Conservation (phyloP, 352 stramenopile species). For the Halophytophthora polymorphica region DNA sequence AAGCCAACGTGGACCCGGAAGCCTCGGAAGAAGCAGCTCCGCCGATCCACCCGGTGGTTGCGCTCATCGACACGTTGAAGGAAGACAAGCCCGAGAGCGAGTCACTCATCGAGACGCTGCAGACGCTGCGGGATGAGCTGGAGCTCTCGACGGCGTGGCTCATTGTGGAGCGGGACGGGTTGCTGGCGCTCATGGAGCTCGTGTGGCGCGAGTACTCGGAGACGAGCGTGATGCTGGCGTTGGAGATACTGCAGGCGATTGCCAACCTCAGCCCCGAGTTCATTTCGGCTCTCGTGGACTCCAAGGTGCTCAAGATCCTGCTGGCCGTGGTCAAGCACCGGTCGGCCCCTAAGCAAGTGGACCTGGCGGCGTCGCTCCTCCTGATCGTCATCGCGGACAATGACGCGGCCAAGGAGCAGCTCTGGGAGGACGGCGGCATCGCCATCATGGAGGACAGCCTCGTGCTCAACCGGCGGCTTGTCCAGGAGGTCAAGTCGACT, state of each 20-base stretch:
- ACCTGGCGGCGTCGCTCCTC: slow-evolving; percentile 47
- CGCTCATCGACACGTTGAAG: slow-evolving; percentile 30
- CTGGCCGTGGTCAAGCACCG: slow-evolving; percentile 41
- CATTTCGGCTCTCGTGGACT: slow-evolving; percentile 37
- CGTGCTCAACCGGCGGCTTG: slow-evolving; percentile 41
- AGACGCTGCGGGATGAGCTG: slow-evolving; percentile 29
- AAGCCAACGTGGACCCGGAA: neutral
- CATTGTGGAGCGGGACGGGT: slow-evolving; percentile 37
- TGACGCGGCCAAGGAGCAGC: slow-evolving; percentile 36
- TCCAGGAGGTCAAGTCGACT: slow-evolving; percentile 62
- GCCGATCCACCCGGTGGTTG: slow-evolving; percentile 15
- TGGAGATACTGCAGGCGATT: slow-evolving; percentile 43
- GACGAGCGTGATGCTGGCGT: slow-evolving; percentile 27
- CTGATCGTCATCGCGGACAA: slow-evolving; percentile 41
- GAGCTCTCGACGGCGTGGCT: slow-evolving; percentile 25
- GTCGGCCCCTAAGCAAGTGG: slow-evolving; percentile 38
- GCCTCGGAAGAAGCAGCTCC: slow-evolving; percentile 5
- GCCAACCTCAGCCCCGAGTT: slow-evolving; percentile 33
- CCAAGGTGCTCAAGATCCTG: slow-evolving; percentile 43
- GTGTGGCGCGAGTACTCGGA: slow-evolving; percentile 40
- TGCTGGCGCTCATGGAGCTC: slow-evolving; percentile 39
- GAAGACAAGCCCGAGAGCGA: slow-evolving; percentile 21
- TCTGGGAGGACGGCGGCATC: slow-evolving; percentile 42
- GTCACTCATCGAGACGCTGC: slow-evolving; percentile 28
- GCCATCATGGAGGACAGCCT: slow-evolving; percentile 36